Percentiles rank a stretch among this genome's conserved stretches.
phyloP scores from a whole-genome alignment of 2,329 filamentous ascomycete genomes.

The Paracoccidioides lutzii region DNA sequence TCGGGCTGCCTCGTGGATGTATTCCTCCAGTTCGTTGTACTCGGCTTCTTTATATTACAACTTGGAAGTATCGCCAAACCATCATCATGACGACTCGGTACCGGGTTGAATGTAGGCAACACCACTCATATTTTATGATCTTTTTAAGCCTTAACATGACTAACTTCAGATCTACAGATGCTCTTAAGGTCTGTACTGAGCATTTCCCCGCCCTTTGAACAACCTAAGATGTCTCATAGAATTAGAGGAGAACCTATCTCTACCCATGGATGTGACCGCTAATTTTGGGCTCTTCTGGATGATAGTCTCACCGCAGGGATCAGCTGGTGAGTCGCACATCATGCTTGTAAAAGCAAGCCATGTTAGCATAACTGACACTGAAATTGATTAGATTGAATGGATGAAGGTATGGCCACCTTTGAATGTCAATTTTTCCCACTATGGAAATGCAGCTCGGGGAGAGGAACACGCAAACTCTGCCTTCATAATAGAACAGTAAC shows the following conservation, averaged over 20 bases:
- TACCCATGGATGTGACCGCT: constrained; percentile 7
- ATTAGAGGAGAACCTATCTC: background rate
- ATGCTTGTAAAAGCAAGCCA: background rate
- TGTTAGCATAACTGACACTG: constrained; percentile 2
- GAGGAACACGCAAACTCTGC: background rate
- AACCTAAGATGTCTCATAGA: background rate
- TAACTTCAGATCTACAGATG: constrained; percentile 36
- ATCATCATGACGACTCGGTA: constrained; percentile 35
- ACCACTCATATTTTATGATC: constrained; percentile 8
- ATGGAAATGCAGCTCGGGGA: background rate
- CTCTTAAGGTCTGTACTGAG: constrained; percentile 42
- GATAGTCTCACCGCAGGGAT: constrained; percentile 78
- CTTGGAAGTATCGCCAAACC: background rate
- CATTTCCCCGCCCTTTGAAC: background rate
- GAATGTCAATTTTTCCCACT: constrained; percentile 11
- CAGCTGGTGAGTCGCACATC: constrained; percentile 51
- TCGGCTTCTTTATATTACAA: background rate
- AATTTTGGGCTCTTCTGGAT: constrained; percentile 26
- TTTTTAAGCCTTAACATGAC: background rate
- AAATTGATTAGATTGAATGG: constrained; percentile 57
- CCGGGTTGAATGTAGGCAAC: constrained; percentile 54
- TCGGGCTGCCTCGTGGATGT: background rate
- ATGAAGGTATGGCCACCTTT: constrained; percentile 51
- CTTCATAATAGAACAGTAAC: background rate
- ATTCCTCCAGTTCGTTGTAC: background rate